A percentile compares a stretch with the other conserved stretches of the same genome.
Conservation (phyloP, 2,329 filamentous ascomycete species). For the Colletotrichum nymphaeae region DNA sequence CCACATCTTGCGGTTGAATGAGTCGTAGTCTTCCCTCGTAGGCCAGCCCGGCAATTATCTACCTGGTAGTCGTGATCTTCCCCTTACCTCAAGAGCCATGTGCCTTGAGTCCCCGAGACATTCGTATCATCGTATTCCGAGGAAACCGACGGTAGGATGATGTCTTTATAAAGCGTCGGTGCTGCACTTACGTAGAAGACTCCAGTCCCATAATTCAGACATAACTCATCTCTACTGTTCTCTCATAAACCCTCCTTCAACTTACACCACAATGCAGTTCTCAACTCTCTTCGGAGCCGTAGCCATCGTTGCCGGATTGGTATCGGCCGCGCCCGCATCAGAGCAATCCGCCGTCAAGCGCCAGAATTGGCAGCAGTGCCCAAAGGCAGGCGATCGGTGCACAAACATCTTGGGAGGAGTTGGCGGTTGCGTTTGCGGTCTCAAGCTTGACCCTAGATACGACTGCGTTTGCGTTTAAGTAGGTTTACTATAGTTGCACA, state of each 20-base stretch:
- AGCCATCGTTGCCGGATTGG: not conserved
- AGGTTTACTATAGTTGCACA: not conserved
- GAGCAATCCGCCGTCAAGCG: not conserved
- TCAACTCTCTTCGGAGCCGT: not conserved
- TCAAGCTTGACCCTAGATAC: not conserved
- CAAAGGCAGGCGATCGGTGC: not conserved
- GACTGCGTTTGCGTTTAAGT: constrained; percentile 1
- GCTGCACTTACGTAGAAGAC: not conserved
- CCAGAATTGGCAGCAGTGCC: not conserved
- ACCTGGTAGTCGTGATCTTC: not conserved
- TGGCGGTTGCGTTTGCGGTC: not conserved
- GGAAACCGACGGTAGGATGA: not conserved
- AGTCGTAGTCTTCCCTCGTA: not conserved
- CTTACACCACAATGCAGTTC: not conserved
- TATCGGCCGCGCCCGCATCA: not conserved
- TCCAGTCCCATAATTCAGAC: no score
- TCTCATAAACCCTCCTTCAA: not conserved
- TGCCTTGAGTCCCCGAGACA: not conserved
- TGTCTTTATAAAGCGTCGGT: not conserved
- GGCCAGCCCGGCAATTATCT: not conserved
- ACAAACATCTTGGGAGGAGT: not conserved
- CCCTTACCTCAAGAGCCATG: not conserved
- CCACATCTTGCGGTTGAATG: not conserved
- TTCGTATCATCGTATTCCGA: not conserved
- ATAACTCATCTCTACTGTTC: not conserved